Conservation (phyloP, 2,329 filamentous ascomycete genomes). For the Aspergillus costaricaensis region DNA sequence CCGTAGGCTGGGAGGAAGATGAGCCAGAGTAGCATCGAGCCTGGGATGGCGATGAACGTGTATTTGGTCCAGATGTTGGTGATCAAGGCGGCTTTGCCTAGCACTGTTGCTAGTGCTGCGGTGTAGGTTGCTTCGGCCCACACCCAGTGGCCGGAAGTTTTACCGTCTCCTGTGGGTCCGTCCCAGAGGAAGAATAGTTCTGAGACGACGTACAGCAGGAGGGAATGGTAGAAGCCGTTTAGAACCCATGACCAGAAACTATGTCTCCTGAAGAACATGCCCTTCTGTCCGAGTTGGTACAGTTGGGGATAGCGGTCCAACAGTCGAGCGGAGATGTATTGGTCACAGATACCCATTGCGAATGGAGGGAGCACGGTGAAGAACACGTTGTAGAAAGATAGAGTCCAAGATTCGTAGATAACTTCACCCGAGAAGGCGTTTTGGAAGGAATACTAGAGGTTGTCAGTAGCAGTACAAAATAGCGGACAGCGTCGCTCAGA, state of each 20-base stretch:
- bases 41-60: conserved; percentile 90
- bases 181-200: conserved; percentile 82
- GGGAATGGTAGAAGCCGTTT: conserved; percentile 93
- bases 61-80: conserved; percentile 99
- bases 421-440: conserved; percentile 97
- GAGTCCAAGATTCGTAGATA: conserved; percentile 98
- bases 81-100: conserved; percentile 91
- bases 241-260: conserved; percentile 91
- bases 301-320: conserved; percentile 95
- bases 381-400: conserved; percentile 99
- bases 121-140: conserved; percentile 97
- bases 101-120: conserved; percentile 85
- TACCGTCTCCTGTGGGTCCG: conserved; percentile 74
- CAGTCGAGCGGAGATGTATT: conserved; percentile 91
- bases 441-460: conserved; percentile 84
- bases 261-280: conserved; percentile 88
- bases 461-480: conserved; percentile 17
- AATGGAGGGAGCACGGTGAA: conserved; percentile 94
- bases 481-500: background rate
- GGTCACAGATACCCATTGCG: conserved; percentile 93
- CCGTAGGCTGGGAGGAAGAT: conserved; percentile 86
- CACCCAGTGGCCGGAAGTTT: conserved; percentile 89
- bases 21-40: conserved; percentile 89
- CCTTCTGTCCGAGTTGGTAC: conserved; percentile 89
- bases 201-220: conserved; percentile 85